Conservation (phyloP, 495 filamentous ascomycete species). For the Talaromyces borbonicus region DNA sequence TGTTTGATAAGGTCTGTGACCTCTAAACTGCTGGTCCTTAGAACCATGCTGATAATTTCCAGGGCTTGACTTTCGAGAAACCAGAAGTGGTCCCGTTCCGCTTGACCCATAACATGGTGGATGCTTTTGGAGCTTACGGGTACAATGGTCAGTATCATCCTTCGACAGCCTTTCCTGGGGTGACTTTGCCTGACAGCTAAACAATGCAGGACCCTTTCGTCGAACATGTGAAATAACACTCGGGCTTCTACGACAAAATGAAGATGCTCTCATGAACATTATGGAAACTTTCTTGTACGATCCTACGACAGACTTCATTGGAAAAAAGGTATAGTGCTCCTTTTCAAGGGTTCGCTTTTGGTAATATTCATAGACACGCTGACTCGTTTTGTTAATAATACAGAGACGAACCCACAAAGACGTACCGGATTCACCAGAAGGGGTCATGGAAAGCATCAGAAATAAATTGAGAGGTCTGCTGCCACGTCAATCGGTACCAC, state of each 20-base stretch:
- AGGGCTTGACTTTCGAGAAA: slow-evolving; percentile 85
- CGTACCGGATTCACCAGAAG: slow-evolving; percentile 77
- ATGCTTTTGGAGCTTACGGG: slow-evolving; percentile 88
- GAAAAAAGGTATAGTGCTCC: slow-evolving; percentile 46
- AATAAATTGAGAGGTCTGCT: slow-evolving; percentile 79
- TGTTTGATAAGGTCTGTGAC: slow-evolving; percentile 74
- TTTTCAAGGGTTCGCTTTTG: neutral
- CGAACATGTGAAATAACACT: slow-evolving; percentile 83
- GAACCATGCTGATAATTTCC: neutral
- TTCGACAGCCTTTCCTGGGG: no score
- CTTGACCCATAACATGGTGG: slow-evolving; percentile 94
- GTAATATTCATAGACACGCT: slow-evolving; percentile 13
- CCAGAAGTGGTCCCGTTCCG: slow-evolving; percentile 96
- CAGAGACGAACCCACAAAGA: slow-evolving; percentile 47
- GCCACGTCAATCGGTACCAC: slow-evolving; percentile 74
- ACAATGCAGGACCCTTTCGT: slow-evolving; percentile 64
- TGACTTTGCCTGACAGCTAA: neutral
- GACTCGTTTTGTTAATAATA: slow-evolving; percentile 6
- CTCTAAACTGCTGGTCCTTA: neutral
- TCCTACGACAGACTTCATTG: slow-evolving; percentile 87
- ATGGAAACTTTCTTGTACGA: slow-evolving; percentile 95
- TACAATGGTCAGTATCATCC: slow-evolving; percentile 59
- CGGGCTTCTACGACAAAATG: slow-evolving; percentile 72
- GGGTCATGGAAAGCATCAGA: slow-evolving; percentile 79
- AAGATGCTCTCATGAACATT: slow-evolving; percentile 94